A percentile compares a stretch with the other conserved stretches of the same genome.
These are phyloP conservation scores for Xanthoconium separans DNA, from an alignment of 1,284 basidiomycete species.

Conservation along the genomic window DNA sequence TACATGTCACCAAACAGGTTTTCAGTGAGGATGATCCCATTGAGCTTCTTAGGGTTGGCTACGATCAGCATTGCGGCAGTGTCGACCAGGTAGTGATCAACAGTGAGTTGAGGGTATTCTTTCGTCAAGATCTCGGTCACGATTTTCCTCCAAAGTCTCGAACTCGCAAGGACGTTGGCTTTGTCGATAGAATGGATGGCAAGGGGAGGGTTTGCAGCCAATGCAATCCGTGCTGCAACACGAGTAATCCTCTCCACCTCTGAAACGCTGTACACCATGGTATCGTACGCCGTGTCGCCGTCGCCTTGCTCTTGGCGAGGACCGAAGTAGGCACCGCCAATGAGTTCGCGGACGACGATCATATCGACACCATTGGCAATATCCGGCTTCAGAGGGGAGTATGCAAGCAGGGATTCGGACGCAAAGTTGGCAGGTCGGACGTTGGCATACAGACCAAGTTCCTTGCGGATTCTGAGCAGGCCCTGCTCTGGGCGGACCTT, in stretches of 20 bases:
- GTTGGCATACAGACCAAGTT: slow-evolving; percentile 94
- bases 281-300: slow-evolving; percentile 79
- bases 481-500: slow-evolving; percentile 96
- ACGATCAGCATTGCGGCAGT: slow-evolving; percentile 97
- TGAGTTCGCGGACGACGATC: slow-evolving; percentile 94
- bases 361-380: slow-evolving; percentile 88
- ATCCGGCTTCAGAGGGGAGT: slow-evolving; percentile 92
- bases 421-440: slow-evolving; percentile 97
- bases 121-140: slow-evolving; percentile 80
- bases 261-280: slow-evolving; percentile 87
- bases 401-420: slow-evolving; percentile 83
- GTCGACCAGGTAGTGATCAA: slow-evolving; percentile 94
- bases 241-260: slow-evolving; percentile 96
- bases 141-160: slow-evolving; percentile 91
- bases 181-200: slow-evolving; percentile 96
- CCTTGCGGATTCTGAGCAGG: slow-evolving; percentile 89
- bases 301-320: slow-evolving; percentile 85
- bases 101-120: slow-evolving; percentile 84
- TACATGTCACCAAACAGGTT: slow-evolving; percentile 97
- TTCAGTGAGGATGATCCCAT: slow-evolving; percentile 93
- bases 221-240: slow-evolving; percentile 92
- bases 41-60: slow-evolving; percentile 88
- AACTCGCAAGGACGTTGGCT: slow-evolving; percentile 97
- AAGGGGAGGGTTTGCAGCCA: slow-evolving; percentile 82
- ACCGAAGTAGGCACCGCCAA: slow-evolving; percentile 93